Conservation (phyloP, 2,329 filamentous ascomycete genomes). For the Teratosphaeria pseudoeucalypti region DNA sequence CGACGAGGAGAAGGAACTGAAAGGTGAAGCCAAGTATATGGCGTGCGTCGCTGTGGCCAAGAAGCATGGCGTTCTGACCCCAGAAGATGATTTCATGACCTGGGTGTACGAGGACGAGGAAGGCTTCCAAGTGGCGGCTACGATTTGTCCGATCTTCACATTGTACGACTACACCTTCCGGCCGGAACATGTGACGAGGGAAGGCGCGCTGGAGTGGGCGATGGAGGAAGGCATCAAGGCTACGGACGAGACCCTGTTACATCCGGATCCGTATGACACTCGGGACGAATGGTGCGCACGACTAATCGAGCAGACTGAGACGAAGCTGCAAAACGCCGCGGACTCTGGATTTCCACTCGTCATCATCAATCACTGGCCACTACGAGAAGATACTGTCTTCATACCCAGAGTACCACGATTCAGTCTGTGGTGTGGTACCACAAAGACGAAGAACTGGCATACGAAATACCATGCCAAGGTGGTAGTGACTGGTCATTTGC, state of each 20-base stretch:
- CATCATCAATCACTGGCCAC: constrained; percentile 38
- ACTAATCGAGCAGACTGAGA: constrained; percentile 30
- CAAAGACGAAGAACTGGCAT: constrained; percentile 38
- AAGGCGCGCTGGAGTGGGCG: constrained; percentile 38
- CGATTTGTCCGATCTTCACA: constrained; percentile 48
- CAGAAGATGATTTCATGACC: constrained; percentile 44
- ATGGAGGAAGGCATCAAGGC: constrained; percentile 35
- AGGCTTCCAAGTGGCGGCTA: constrained; percentile 37
- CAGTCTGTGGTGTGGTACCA: constrained; percentile 39
- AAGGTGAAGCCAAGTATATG: constrained; percentile 45
- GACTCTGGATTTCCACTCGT: constrained; percentile 27
- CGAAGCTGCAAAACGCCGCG: constrained; percentile 28
- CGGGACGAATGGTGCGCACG: constrained; percentile 37
- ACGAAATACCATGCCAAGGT: constrained; percentile 36
- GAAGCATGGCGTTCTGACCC: constrained; percentile 43
- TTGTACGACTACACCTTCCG: constrained; percentile 52
- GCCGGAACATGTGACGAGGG: constrained; percentile 38
- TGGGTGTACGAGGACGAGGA: constrained; percentile 34
- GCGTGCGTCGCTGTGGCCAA: constrained; percentile 45
- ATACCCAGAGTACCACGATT: constrained; percentile 35
- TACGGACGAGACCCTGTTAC: constrained; percentile 36
- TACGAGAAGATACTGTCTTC: constrained; percentile 35
- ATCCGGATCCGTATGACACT: constrained; percentile 35
- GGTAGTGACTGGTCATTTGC: constrained; percentile 37
- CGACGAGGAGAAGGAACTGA: constrained; percentile 27